phyloP scores from a whole-genome alignment of 768 basidiomycete genomes.

The Auriculariales sp. region DNA sequence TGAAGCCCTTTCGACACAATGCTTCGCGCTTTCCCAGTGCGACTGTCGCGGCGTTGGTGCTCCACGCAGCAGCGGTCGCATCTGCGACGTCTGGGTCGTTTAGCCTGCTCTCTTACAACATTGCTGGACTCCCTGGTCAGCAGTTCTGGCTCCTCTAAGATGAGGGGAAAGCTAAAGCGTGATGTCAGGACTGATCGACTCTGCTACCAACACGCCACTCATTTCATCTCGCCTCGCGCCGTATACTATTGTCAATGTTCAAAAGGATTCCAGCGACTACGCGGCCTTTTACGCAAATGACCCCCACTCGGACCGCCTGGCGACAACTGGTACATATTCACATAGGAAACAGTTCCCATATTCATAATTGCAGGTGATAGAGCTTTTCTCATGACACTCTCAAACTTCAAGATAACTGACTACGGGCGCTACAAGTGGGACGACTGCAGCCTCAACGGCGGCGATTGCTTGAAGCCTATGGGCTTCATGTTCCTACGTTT shows the following conservation, averaged over 20 bases:
- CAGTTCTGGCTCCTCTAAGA: conserved; percentile 2
- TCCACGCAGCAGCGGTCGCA: too few relatives aligned
- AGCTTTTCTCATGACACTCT: conserved; percentile 21
- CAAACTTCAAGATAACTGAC: conserved; percentile 21
- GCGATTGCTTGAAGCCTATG: conserved; percentile 25
- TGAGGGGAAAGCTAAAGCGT: too few relatives aligned
- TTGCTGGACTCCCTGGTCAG: conserved; percentile 18
- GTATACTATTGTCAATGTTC: neutral
- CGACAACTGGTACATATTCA: too few relatives aligned
- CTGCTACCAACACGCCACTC: neutral
- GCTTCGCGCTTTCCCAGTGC: too few relatives aligned
- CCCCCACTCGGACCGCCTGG: conserved; percentile 21
- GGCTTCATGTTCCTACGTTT: conserved; percentile 25
- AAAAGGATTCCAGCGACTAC: conserved; percentile 25
- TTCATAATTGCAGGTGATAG: conserved; percentile 16
- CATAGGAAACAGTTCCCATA: too few relatives aligned
- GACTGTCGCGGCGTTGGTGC: too few relatives aligned
- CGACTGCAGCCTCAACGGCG: conserved; percentile 13
- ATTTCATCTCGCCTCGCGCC: neutral
- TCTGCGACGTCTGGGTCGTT: conserved; percentile 13
- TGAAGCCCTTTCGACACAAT: too few relatives aligned
- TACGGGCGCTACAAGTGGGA: conserved; percentile 18
- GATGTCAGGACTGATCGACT: too few relatives aligned
- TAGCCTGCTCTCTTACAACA: conserved; percentile 18
- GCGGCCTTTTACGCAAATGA: conserved; percentile 21